Evolutionary conservation across 305 asterid species (phyloP), one percentile per base, ranked within the genome.

Genomic region (Fraxinus greggii): DNA sequence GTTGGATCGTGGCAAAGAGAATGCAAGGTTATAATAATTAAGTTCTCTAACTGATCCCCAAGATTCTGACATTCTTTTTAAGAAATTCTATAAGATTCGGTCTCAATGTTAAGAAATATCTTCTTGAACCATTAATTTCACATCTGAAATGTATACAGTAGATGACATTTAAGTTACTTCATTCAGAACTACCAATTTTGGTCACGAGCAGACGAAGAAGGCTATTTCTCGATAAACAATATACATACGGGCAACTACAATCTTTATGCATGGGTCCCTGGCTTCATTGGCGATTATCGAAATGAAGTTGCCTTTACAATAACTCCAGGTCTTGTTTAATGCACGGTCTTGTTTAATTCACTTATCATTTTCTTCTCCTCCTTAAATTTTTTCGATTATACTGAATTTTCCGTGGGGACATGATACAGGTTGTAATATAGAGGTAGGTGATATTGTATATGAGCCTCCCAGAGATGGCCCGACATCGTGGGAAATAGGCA

Each of bases 1-100:
- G 93, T 48, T 40, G 98, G 98, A 79, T 96, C 98, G 77, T 96
- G 97, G 98, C 98, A 94, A 89, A 90, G 97, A 88, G 99, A 96
- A 87, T 94, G 99, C 98, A 96, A 94, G 98, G 88, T 85, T 42
- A 24, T 73, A 77, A 63, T 80, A 5, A 26, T 45, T 33, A 6
- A 33, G 42, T 77, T 21, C 21, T 19, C 28, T 15, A 51, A 15
- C 61, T 51, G 61, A 51, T 51, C 21, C 7, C 61, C 61, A 51
- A 51, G 61, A 51, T 51, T 56, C 67, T 56, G 67, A 56, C 26
- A n/a, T n/a, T 56, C 10, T 1, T 56, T 19, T 35, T 69, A 7
- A 75, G 42, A 24, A 5, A 33, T 45, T 76, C 0, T n/a, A 40
- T 38, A 19, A 24, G 48, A 12, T 0, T 3, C 0, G 28, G 17